Conservation (phyloP, 371 early-diverging fungal genomes). For the Syncephalastrum racemosum region DNA sequence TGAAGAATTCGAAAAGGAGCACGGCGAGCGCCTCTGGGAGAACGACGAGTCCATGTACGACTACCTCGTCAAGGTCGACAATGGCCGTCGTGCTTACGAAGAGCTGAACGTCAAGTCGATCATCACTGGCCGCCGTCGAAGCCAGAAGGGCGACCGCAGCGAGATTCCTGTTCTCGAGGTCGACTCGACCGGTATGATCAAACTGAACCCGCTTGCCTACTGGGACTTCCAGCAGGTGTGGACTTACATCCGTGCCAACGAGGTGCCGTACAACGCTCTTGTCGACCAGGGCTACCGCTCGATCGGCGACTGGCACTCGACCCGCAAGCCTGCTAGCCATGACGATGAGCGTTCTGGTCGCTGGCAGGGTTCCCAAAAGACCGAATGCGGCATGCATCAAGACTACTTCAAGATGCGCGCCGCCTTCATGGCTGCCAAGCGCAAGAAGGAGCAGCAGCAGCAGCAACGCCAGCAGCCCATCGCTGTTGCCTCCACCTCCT, state of each 20-base stretch:
- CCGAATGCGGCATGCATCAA: slow-evolving; percentile 94
- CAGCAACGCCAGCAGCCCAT: slow-evolving; percentile 17
- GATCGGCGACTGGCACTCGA: slow-evolving; percentile 94
- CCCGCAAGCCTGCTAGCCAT: slow-evolving; percentile 61
- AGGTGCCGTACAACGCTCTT: slow-evolving; percentile 88
- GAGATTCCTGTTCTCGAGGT: slow-evolving; percentile 79
- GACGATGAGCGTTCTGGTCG: slow-evolving; percentile 88
- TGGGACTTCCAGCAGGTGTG: slow-evolving; percentile 91
- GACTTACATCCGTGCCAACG: slow-evolving; percentile 80
- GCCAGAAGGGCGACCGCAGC: slow-evolving; percentile 85
- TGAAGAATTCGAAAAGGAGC: slow-evolving; percentile 66
- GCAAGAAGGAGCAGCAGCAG: slow-evolving; percentile 39
- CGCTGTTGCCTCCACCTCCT: slow-evolving; percentile 4
- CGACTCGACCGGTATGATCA: slow-evolving; percentile 81
- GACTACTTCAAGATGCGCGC: slow-evolving; percentile 92
- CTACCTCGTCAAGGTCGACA: slow-evolving; percentile 92
- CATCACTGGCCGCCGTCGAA: slow-evolving; percentile 89
- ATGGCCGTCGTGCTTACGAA: slow-evolving; percentile 85
- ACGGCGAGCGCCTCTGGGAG: slow-evolving; percentile 85
- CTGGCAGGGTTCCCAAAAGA: slow-evolving; percentile 87
- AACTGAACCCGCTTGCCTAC: slow-evolving; percentile 84
- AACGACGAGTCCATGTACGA: slow-evolving; percentile 81
- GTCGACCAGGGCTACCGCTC: slow-evolving; percentile 90
- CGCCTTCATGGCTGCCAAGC: slow-evolving; percentile 56
- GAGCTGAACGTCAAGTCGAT: slow-evolving; percentile 72